Evolutionary conservation across 345 rosid species (phyloP), one percentile per base, ranked within the genome.

Genomic region (Pistacia atlantica): DNA sequence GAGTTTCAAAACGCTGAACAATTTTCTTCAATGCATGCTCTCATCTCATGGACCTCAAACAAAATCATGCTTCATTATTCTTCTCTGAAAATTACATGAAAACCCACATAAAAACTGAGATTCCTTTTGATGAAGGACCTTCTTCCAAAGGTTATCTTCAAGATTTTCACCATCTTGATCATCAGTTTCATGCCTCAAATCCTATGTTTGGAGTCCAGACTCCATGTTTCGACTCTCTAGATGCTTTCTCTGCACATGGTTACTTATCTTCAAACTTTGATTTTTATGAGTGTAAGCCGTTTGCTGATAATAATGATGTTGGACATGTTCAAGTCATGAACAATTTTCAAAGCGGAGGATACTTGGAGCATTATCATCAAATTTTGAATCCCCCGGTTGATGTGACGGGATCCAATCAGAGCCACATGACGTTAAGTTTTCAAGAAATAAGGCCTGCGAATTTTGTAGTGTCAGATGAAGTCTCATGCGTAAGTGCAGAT

Each of bases 211-310:
- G 85, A 5, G 63, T 80, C 62, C 89, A 84, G 42, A 82, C 79
- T 0, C 71, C 76, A 9, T 80, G 82, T 6, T 84, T 82, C 28
- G 92, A 86, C 31, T 82, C 89, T 74, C 83, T 86, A 20, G 94
- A 88, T 77, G 72, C 79, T 68, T 78, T 82, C 60, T 79, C 46
- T 42, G 46, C 89, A 25, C 86, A 83, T 64, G 83, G 79, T 48
- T 76, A 63, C 28, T 80, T 83, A 48, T 62, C 83, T 31, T 80
- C 80, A 31, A 83, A 88, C 54, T 54, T 84, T n/a, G 87, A 86
- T 56, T 80, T 80, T 37, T 84, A 79, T 65, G 94, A 92, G 80
- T 75, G 85, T 73, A 93, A 93, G 78, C 93, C 93, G 48, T 84
- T 85, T 75, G 80, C 45, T 0, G 84, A 51, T 6, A 80, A 42